phyloP scores from a whole-genome alignment of 2,329 filamentous ascomycete genomes.

The Didymella segeticola region DNA sequence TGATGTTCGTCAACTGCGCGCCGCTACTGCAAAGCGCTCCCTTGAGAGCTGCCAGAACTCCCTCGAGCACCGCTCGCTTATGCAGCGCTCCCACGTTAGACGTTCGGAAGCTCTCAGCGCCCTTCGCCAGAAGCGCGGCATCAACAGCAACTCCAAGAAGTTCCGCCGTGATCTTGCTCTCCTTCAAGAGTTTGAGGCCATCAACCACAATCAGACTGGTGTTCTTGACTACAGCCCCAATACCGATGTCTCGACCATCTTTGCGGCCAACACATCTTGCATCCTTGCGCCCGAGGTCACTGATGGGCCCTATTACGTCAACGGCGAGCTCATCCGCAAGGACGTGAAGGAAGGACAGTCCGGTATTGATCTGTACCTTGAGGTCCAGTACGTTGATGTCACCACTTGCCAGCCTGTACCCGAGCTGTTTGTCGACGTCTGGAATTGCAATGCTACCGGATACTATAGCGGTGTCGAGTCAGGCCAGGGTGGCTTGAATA shows the following conservation, averaged over 20 bases:
- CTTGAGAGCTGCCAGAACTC: constrained; percentile 27
- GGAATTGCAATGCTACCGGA: constrained; percentile 49
- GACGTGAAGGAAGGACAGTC: constrained; percentile 55
- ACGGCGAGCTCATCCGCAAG: constrained; percentile 57
- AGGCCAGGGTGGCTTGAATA: constrained; percentile 42
- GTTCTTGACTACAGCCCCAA: constrained; percentile 20
- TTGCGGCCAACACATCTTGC: constrained; percentile 32
- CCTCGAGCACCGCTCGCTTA: constrained; percentile 26
- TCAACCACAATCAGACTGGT: constrained; percentile 43
- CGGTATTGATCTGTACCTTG: constrained; percentile 57
- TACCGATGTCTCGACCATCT: constrained; percentile 25
- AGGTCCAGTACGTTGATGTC: constrained; percentile 61
- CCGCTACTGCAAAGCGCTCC: constrained; percentile 28
- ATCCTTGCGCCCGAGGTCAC: constrained; percentile 36
- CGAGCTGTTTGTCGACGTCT: constrained; percentile 58
- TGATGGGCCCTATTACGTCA: constrained; percentile 45
- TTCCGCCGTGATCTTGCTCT: constrained; percentile 38
- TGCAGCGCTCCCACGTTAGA: constrained; percentile 27
- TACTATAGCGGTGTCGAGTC: constrained; percentile 55
- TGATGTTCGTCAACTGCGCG: constrained; percentile 29
- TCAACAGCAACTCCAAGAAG: constrained; percentile 29
- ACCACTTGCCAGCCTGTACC: constrained; percentile 59
- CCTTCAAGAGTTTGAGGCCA: constrained; percentile 37
- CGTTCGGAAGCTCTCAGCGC: constrained; percentile 25
- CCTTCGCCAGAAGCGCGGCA: constrained; percentile 36